A percentile compares a stretch with the other conserved stretches of the same genome.
Conservation (phyloP, 1,284 basidiomycete species). For the Pterulicium gracile region DNA sequence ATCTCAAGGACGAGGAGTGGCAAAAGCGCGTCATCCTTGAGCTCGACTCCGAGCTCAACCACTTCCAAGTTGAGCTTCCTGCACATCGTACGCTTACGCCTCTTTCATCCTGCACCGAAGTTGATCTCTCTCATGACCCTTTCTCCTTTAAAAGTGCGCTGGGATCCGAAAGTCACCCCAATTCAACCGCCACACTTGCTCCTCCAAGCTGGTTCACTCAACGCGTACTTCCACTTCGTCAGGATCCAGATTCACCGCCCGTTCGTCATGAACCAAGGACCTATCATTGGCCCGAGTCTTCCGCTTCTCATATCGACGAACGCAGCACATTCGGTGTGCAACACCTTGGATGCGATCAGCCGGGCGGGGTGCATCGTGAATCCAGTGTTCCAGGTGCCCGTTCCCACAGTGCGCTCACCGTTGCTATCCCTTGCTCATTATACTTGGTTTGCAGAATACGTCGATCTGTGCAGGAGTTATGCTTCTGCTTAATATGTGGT, state of each 20-base stretch:
- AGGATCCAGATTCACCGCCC: slow-evolving; percentile 46
- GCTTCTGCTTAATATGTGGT: background rate
- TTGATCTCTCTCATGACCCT: too few species aligned
- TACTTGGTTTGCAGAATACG: background rate
- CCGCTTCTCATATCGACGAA: background rate
- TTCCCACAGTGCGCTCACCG: background rate
- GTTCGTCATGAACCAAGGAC: slow-evolving; percentile 25
- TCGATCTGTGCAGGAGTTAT: background rate
- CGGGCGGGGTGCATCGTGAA: background rate
- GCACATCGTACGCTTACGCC: slow-evolving; percentile 21
- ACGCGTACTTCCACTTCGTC: slow-evolving; percentile 36
- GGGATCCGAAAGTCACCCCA: slow-evolving; percentile 35
- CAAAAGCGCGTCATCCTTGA: slow-evolving; percentile 34
- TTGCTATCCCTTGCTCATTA: background rate
- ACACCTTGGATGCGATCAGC: background rate
- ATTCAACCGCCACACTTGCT: too few species aligned
- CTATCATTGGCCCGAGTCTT: background rate
- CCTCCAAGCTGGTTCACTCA: slow-evolving; percentile 37
- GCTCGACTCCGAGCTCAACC: slow-evolving; percentile 35
- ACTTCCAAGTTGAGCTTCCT: slow-evolving; percentile 36
- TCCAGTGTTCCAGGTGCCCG: background rate
- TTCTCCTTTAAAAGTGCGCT: slow-evolving; percentile 18
- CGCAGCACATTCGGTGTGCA: background rate
- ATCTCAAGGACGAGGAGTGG: slow-evolving; percentile 25
- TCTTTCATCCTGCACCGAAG: background rate